Evolutionary conservation across 2,329 filamentous ascomycete species (phyloP).

Genomic region (Calonectria pseudoturangicola): DNA sequence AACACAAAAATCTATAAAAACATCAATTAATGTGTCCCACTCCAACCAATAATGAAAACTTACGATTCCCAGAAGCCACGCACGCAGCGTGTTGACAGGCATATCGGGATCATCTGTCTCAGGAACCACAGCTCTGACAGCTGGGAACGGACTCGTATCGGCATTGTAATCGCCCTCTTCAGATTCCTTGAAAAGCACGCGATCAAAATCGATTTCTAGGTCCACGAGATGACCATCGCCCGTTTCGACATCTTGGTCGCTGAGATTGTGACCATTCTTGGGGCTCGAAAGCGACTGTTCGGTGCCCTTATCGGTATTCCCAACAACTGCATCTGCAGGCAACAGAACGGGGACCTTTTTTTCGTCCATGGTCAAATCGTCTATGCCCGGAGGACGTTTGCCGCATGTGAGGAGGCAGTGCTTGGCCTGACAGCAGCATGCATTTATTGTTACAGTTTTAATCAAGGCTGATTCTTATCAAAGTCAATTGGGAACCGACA

Average conservation of each 20-base stretch:
- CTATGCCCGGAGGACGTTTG: neutral
- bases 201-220: constrained; percentile 32
- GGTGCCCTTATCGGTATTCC: neutral
- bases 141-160: constrained; percentile 33
- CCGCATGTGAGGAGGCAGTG: neutral
- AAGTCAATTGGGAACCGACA: constrained; percentile 4
- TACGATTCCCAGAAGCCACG: constrained; percentile 34
- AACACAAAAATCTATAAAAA: constrained; percentile 28
- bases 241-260: constrained; percentile 24
- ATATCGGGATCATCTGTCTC: constrained; percentile 34
- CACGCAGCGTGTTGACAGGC: constrained; percentile 35
- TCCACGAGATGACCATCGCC: constrained; percentile 28
- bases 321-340: neutral
- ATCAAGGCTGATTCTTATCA: neutral
- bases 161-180: constrained; percentile 33
- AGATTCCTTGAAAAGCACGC: constrained; percentile 20
- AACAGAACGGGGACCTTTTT: neutral
- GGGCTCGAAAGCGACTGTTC: neutral
- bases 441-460: neutral
- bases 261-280: neutral
- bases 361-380: constrained; percentile 9
- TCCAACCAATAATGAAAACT: neutral
- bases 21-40: neutral
- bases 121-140: constrained; percentile 31
- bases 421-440: neutral